phyloP scores from a whole-genome alignment of 1,139 yeast genomes.

The Pichia sp. region DNA sequence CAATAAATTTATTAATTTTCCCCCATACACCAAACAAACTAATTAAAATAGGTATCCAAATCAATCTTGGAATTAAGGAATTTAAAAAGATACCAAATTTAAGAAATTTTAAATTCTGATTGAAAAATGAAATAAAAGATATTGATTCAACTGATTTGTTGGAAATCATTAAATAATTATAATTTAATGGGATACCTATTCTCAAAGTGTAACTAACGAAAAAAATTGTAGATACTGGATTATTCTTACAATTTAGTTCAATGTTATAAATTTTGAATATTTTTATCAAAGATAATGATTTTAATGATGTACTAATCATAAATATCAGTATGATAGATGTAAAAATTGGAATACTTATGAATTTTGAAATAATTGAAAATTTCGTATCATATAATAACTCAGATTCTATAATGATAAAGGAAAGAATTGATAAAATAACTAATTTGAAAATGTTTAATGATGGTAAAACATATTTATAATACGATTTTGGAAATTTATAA shows the following conservation, averaged over 20 bases:
- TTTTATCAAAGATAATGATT: slow-evolving; percentile 60
- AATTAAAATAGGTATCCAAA: slow-evolving; percentile 57
- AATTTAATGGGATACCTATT: slow-evolving; percentile 73
- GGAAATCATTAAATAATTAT: slow-evolving; percentile 67
- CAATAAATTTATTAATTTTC: slow-evolving; percentile 34
- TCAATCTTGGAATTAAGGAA: slow-evolving; percentile 67
- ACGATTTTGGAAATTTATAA: slow-evolving; percentile 3
- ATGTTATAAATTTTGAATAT: slow-evolving; percentile 73
- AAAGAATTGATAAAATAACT: slow-evolving; percentile 37
- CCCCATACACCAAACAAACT: slow-evolving; percentile 69
- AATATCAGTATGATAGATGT: neutral
- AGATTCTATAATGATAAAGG: slow-evolving; percentile 58
- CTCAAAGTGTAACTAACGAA: slow-evolving; percentile 79
- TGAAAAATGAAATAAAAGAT: slow-evolving; percentile 55
- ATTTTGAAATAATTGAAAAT: slow-evolving; percentile 37
- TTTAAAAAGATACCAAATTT: slow-evolving; percentile 69
- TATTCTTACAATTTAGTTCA: slow-evolving; percentile 57
- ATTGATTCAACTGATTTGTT: slow-evolving; percentile 31
- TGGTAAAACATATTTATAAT: slow-evolving; percentile 33
- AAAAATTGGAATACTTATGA: neutral
- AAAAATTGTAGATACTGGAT: slow-evolving; percentile 68
- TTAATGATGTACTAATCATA: slow-evolving; percentile 34
- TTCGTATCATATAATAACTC: slow-evolving; percentile 69
- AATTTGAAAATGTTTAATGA: slow-evolving; percentile 36
- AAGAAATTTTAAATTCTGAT: slow-evolving; percentile 67